These are phyloP conservation scores for Begonia fuchsioides DNA, from an alignment of 306 rosid species.

Conservation along the genomic window DNA sequence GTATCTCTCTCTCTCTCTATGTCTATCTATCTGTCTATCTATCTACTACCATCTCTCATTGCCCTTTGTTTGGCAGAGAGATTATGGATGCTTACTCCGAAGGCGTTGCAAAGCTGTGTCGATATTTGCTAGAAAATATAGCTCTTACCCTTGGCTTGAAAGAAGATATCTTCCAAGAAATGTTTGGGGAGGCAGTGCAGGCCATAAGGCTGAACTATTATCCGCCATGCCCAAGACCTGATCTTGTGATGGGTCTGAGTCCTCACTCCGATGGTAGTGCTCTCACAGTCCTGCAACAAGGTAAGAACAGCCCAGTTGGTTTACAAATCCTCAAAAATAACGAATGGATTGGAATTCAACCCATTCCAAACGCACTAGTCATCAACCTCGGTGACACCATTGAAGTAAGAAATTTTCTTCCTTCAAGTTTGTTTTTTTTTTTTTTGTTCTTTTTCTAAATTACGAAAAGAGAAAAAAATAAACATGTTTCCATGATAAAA, in stretches of 20 bases:
- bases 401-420: constrained; percentile 36
- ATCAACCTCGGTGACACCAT: constrained; percentile 87
- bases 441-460: no score
- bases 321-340: constrained; percentile 69
- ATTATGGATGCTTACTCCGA: constrained; percentile 64
- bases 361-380: constrained; percentile 74
- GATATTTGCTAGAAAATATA: constrained; percentile 41
- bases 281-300: constrained; percentile 83
- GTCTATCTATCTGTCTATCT: background rate
- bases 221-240: constrained; percentile 92
- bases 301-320: constrained; percentile 63
- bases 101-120: constrained; percentile 51
- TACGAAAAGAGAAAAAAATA: background rate
- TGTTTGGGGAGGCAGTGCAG: constrained; percentile 83
- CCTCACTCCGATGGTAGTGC: constrained; percentile 99
- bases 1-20: constrained; percentile 16
- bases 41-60: background rate
- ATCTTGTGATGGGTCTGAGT: constrained; percentile 91
- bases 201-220: constrained; percentile 94
- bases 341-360: constrained; percentile 66
- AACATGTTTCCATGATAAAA: background rate
- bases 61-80: constrained; percentile 29
- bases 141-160: constrained; percentile 53
- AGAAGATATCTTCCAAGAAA: constrained; percentile 35
- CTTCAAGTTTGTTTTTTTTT: background rate